phyloP scores from a whole-genome alignment of 2,329 filamentous ascomycete species.

The Colletotrichum cordylinicola region DNA sequence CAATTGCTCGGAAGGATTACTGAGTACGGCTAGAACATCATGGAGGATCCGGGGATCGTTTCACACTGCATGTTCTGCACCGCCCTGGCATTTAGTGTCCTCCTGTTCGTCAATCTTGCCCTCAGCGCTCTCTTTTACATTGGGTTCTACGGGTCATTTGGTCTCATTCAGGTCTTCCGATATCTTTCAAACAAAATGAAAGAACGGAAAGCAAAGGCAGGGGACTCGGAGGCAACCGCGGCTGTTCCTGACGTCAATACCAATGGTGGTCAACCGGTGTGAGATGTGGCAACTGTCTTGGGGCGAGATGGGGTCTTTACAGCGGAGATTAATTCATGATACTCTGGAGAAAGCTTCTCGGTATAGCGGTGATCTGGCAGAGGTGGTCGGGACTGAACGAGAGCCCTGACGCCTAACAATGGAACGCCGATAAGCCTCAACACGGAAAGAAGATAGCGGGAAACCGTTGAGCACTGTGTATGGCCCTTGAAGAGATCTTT shows the following conservation, averaged over 20 bases:
- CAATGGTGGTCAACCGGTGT: accelerated
- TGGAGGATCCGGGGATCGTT: neutral
- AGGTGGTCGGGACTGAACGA: too few relatives aligned
- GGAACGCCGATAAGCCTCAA: too few relatives aligned
- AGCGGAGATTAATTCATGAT: neutral
- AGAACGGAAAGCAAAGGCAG: neutral
- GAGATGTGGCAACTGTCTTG: neutral
- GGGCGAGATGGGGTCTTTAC: neutral
- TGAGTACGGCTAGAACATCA: neutral
- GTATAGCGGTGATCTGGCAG: neutral
- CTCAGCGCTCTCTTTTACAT: neutral
- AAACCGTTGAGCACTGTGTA: too few relatives aligned
- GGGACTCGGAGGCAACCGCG: neutral
- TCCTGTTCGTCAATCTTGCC: neutral
- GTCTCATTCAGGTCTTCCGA: neutral
- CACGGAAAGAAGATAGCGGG: too few relatives aligned
- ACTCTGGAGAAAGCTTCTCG: neutral
- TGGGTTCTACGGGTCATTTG: neutral
- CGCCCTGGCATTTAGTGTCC: neutral
- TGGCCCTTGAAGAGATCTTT: too few relatives aligned
- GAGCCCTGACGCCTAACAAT: too few relatives aligned
- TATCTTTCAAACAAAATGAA: neutral
- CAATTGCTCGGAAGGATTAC: neutral
- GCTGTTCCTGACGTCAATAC: neutral
- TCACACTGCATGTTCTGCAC: neutral